Base-by-base conservation (phyloP, 2,329 filamentous ascomycete species). In the Hymenoscyphus linearis region DNA sequence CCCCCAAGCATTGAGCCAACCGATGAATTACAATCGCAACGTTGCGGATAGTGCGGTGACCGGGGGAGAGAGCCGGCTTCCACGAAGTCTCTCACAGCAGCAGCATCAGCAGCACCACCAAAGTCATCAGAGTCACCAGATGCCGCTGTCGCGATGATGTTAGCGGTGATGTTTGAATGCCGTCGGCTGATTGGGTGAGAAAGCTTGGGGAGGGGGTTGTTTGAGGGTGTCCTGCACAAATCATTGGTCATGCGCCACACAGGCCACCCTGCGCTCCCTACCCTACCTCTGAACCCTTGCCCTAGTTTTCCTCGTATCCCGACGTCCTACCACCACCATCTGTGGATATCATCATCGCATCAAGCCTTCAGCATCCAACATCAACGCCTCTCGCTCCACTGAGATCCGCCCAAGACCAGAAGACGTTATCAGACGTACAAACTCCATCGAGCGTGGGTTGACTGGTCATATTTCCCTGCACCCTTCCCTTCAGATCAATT, bases 91-190 rank as follows among this genome's bases (percentile, higher is more conserved):
- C 9, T 66, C 69, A 34, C 67, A 69, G 37, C 57, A 59, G 47
- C 47, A 55, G 55, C 66, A 68, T 35, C 66, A 66, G 59, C 57
- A 58, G 25, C 56, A 36, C 35, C 56, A n/a, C n/a, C n/a, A n/a
- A n/a, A n/a, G n/a, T n/a, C n/a, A n/a, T n/a, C n/a, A 57, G 59
- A 68, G 69, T 72, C 70, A 72, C 64, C 70, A 70, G 69, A 68
- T 70, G 66, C 65, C 57, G 25, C 35, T 55, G 10, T 55, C 66
- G 63, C 68, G 67, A 56, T 61, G 68, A 62, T 70, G 66, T 68
- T 55, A 66, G 63, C 68, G 67, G 55, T 61, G 68, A 62, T 70
- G 66, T 68, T 61, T 18, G 37, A 58, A 34, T 40, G 59, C 36
- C n/a, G 40, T 47, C 31, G 7, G 57, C 31, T 67, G 62, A 70